Base-by-base conservation (phyloP, 2,329 filamentous ascomycete genomes). In the Xylaria multiplex region DNA sequence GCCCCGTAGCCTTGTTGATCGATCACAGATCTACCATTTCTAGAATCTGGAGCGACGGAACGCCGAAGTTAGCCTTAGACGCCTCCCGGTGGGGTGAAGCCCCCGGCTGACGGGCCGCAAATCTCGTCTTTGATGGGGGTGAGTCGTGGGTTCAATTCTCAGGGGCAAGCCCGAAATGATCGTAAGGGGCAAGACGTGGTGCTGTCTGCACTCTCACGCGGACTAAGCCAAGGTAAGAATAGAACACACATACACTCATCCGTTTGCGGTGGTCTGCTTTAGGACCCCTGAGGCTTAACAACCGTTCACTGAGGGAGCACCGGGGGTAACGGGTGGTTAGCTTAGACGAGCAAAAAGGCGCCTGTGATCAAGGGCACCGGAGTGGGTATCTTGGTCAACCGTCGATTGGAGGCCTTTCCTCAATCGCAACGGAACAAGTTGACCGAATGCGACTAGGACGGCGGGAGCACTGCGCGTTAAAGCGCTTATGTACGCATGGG, bases 381-480 rank as follows among this genome's bases (percentile, higher is more conserved):
- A 65, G 60, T 62, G 50, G 69, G 54, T n/a, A 68, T 54, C 46
- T 30, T 42, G 48, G 55, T 40, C 46, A 59, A 22, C 19, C 45
- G 62, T 43, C 67, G 53, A 70, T 70, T 73, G 70, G 70, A 72
- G 72, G 71, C 65, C 64, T 71, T 71, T 72, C 71, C 66, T 50
- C 54, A 67, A 69, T 59, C 19, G 64, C 60, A 66, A 73, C 73
- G 73, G 72, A 74, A 62, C 63, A 40, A 54, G 62, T 62, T 62
- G 66, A 42, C 72, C 73, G 73, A 71, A 63, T 67, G 53, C 43
- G 64, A 71, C 69, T 64, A 69, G 64, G 62, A 64, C 53, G 19
- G 60, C 59, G 49, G 52, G 56, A 61, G 40, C 35, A 11, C 43
- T 53, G 32, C 40, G 53, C 48, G 46, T 42, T 32, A 63, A 37